A percentile compares a stretch with the other conserved stretches of the same genome.
Conservation (phyloP, 352 stramenopile species). For the Globisporangium nodosum region DNA sequence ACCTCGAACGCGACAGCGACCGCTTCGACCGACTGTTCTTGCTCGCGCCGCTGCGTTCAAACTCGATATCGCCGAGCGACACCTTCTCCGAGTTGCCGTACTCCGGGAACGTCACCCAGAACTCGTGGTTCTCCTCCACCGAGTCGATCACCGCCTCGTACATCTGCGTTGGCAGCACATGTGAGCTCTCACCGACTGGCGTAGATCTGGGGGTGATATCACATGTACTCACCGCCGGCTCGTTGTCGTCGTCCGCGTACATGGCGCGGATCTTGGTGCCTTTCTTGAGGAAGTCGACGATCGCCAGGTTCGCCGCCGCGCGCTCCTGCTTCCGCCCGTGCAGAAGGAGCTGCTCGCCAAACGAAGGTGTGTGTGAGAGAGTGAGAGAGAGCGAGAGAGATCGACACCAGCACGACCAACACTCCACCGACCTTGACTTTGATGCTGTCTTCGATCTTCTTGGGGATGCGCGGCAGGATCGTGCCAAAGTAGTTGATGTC, state of each 20-base stretch:
- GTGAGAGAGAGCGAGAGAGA: background rate
- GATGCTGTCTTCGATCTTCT: conserved; percentile 94
- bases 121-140: conserved; percentile 80
- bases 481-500: conserved; percentile 97
- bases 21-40: conserved; percentile 10
- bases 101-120: conserved; percentile 92
- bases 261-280: conserved; percentile 92
- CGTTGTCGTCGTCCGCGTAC: conserved; percentile 96
- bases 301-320: conserved; percentile 52
- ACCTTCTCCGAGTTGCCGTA: conserved; percentile 97
- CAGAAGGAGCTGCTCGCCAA: conserved; percentile 61
- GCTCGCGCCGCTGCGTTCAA: conserved; percentile 32
- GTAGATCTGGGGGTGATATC: background rate
- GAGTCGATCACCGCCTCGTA: conserved; percentile 96
- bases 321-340: conserved; percentile 64
- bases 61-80: conserved; percentile 92
- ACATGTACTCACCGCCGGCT: conserved; percentile 48
- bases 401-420: conserved; percentile 1
- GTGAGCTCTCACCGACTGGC: background rate
- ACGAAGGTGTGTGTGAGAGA: background rate
- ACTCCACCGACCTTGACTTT: conserved; percentile 83
- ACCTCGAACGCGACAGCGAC: conserved; percentile 26
- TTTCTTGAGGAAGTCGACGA: conserved; percentile 73
- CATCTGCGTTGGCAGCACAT: conserved; percentile 44
- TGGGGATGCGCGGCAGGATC: conserved; percentile 94